Conservation (phyloP, 768 basidiomycete species). For the Pleurotus tuoliensis region DNA sequence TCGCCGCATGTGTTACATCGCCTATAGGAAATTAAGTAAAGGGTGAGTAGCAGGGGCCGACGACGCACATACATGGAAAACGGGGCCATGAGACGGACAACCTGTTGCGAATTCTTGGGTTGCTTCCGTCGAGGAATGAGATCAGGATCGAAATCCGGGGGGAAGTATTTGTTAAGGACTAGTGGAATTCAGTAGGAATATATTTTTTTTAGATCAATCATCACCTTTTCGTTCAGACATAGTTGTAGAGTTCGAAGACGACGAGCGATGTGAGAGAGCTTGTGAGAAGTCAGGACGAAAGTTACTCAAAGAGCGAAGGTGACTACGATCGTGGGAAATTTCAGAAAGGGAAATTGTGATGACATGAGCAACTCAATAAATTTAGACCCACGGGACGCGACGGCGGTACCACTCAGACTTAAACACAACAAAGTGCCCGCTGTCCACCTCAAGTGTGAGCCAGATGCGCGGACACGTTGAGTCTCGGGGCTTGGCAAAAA, state of each 20-base stretch:
- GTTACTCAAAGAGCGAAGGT: too few relatives aligned
- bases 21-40: slow-evolving; percentile 38
- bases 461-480: too few relatives aligned
- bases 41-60: neutral
- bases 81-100: slow-evolving; percentile 98
- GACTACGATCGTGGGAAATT: too few relatives aligned
- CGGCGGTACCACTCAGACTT: too few relatives aligned
- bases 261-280: too few relatives aligned
- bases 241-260: slow-evolving; percentile 14
- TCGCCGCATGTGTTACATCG: slow-evolving; percentile 95
- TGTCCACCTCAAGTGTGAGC: too few relatives aligned
- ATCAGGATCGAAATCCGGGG: slow-evolving; percentile 97
- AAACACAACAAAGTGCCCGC: too few relatives aligned
- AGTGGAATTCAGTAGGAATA: slow-evolving; percentile 6
- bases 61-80: slow-evolving; percentile 80
- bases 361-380: too few relatives aligned
- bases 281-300: too few relatives aligned
- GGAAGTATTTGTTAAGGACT: slow-evolving; percentile 96
- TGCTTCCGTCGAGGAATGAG: slow-evolving; percentile 89
- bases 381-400: too few relatives aligned
- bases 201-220: slow-evolving; percentile 1
- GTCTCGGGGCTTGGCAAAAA: too few relatives aligned
- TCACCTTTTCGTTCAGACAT: slow-evolving; percentile 86
- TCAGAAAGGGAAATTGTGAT: too few relatives aligned
- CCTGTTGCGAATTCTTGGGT: slow-evolving; percentile 93